phyloP scores from a whole-genome alignment of 179 eudicot genomes.

The Drosera spatulata region DNA sequence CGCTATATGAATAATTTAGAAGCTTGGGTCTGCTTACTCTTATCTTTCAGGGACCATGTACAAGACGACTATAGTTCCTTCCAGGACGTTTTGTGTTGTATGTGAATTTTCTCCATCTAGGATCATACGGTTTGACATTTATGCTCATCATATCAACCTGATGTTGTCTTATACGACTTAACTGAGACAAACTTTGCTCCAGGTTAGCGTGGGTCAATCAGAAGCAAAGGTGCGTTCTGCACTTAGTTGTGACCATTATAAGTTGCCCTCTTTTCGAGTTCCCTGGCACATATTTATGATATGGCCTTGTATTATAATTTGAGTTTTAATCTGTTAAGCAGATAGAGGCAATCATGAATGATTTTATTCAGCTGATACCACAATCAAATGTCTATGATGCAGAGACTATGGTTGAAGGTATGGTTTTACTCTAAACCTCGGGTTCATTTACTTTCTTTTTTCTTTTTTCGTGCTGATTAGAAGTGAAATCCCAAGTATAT shows the following conservation, averaged over 20 bases:
- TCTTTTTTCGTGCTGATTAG: too few species aligned
- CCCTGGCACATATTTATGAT: not conserved
- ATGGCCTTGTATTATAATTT: not conserved
- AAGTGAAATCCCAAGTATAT: too few species aligned
- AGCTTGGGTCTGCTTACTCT: too few species aligned
- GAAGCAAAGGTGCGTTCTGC: conserved; percentile 77
- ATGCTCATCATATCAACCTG: not conserved
- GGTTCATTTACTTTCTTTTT: too few species aligned
- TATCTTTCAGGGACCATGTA: conserved; percentile 81
- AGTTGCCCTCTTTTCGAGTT: not conserved
- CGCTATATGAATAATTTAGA: too few species aligned
- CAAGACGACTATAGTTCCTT: conserved; percentile 77
- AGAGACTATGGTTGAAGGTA: conserved; percentile 99
- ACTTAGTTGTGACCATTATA: conserved; percentile 1
- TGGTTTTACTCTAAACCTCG: conserved; percentile 3
- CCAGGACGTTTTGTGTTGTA: conserved; percentile 94
- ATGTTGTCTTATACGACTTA: too few species aligned
- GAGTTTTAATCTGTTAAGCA: conserved; percentile 17
- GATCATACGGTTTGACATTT: not conserved
- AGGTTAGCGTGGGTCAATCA: conserved; percentile 90
- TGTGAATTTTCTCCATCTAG: conserved; percentile 10
- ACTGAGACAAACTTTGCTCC: conserved; percentile 12
- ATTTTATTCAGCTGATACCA: conserved; percentile 83
- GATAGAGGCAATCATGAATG: conserved; percentile 97
- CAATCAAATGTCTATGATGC: conserved; percentile 89